Evolutionary conservation across 192 early-diverging fungal genomes (phyloP), one percentile per base, ranked within the genome.

Genomic region (Umbelopsis isabellina): DNA sequence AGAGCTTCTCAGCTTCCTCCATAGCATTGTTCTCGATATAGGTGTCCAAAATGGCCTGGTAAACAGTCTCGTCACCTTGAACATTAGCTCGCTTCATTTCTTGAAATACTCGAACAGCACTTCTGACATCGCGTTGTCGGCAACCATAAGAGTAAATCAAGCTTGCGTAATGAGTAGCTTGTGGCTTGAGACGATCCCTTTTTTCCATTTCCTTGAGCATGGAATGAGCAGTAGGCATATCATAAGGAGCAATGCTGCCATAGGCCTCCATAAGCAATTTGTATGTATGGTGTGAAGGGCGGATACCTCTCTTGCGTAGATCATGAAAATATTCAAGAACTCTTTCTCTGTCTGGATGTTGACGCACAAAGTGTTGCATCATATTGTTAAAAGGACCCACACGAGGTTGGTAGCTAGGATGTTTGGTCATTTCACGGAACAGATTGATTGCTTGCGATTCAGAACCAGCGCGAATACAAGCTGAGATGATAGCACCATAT

Each of bases 351-450:
- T 88, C 74, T 18, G 71, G 80, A 55, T 79, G 72, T 55, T 86
- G 82, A 7, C 84, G 79, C 1, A 82, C 80, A 65, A 86, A 86
- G 46, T 81, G 86, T 70, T 88, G 87, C 23, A 88, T 88, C 82
- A 88, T 85, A 35, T 77, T 69, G 52, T 88, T 88, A 49, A 80
- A 86, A 2, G 75, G 83, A 30, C 81, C 85, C 41, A 86, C 80
- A 47, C 87, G 84, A 13, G 85, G 83, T 50, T 83, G 80, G 58
- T 84, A 86, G 27, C 65, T 79, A 16, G 80, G 76, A 1, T 72
- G 72, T 16, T 21, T 23, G 50, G 73, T 77, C 87, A 86, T 85
- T 25, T 88, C 82, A 22, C 72, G 65, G 49, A 88, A 85, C 23
- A 80, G 67, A 15, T 68, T 72, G 27, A 76, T 68, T 0, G 87